phyloP scores from a whole-genome alignment of 495 filamentous ascomycete species.

The Rhizodiscina lignyota region DNA sequence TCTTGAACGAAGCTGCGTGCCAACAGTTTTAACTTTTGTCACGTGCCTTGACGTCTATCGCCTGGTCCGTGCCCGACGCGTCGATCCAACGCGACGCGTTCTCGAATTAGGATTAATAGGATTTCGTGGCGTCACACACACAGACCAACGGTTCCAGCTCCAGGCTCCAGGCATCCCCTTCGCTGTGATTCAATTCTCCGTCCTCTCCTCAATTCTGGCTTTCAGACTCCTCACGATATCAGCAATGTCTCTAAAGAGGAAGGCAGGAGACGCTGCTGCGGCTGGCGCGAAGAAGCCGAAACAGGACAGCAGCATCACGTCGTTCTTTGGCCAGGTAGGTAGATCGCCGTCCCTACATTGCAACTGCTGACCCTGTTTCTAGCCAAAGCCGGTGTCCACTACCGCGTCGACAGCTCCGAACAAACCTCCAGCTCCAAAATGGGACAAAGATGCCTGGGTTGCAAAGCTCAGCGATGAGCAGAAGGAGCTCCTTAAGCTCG shows the following conservation, averaged over 20 bases:
- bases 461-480: constrained; percentile 64
- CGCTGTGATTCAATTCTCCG: no score
- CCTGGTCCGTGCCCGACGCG: no score
- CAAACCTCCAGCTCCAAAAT: constrained; percentile 31
- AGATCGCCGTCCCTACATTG: constrained; percentile 16
- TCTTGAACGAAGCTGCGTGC: no score
- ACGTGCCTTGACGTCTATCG: no score
- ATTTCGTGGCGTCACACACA: no score
- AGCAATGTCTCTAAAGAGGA: constrained; percentile 50
- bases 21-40: no score
- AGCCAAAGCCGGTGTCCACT: constrained; percentile 15
- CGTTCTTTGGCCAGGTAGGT: constrained; percentile 38
- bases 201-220: background rate
- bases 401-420: constrained; percentile 16
- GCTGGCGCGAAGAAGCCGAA: constrained; percentile 57
- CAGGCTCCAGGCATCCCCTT: no score
- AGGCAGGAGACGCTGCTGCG: constrained; percentile 34
- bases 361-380: constrained; percentile 23
- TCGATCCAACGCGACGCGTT: no score
- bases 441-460: constrained; percentile 81
- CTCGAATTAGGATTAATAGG: no score
- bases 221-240: background rate
- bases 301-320: constrained; percentile 42
- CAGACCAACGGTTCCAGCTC: no score
- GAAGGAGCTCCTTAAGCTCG: constrained; percentile 61